A percentile compares a stretch with the other conserved stretches of the same genome.
Conservation (phyloP, 805 yeast genomes). For the Candida railenensis region DNA sequence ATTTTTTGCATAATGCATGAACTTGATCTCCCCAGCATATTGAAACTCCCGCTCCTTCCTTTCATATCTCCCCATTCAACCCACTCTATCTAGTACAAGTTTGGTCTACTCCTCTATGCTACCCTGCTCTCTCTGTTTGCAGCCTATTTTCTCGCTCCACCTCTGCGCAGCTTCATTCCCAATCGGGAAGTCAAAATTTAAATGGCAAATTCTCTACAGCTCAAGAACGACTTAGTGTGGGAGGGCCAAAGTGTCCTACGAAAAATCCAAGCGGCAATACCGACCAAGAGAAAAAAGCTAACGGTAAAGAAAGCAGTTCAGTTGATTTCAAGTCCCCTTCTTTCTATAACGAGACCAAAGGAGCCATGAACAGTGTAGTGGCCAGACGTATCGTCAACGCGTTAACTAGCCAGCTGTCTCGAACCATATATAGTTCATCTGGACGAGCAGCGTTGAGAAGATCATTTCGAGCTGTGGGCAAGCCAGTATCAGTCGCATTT, state of each 20-base stretch:
- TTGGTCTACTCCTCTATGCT: too few relatives aligned
- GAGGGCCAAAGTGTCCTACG: background rate
- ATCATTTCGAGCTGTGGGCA: background rate
- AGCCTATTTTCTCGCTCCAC: background rate
- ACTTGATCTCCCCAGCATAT: too few relatives aligned
- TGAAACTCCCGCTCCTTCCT: too few relatives aligned
- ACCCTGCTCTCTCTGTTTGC: background rate
- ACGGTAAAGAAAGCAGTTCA: too few relatives aligned
- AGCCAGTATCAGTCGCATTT: background rate
- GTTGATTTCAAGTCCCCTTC: background rate
- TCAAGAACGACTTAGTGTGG: background rate
- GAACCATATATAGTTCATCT: background rate
- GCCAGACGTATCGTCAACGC: background rate
- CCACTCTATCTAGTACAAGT: too few relatives aligned
- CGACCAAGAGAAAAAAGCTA: background rate
- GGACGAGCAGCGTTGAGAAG: background rate
- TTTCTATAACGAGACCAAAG: too few relatives aligned
- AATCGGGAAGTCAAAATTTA: background rate
- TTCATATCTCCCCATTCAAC: too few relatives aligned
- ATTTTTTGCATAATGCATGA: too few relatives aligned
- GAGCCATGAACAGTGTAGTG: background rate
- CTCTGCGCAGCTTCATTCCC: background rate
- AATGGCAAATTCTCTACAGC: background rate
- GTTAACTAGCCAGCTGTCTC: background rate
- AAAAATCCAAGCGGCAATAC: background rate